These are phyloP conservation scores for Hypoxylon subgilvum DNA, from an alignment of 495 filamentous ascomycete species.

Conservation along the genomic window DNA sequence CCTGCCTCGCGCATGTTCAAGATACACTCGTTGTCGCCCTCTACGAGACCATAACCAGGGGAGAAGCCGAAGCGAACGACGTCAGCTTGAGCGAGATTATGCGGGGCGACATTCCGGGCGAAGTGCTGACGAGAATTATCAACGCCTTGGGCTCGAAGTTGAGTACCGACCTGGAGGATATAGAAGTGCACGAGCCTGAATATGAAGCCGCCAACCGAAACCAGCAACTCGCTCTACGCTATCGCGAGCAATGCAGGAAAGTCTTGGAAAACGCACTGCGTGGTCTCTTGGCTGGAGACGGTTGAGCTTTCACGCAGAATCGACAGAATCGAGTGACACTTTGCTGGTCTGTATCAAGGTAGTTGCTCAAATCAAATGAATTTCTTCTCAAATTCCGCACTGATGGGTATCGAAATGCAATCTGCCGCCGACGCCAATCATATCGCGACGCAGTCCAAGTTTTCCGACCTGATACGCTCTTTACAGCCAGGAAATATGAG, in stretches of 20 bases:
- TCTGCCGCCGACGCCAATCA: constrained; percentile 32
- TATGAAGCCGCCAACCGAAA: constrained; percentile 46
- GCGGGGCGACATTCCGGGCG: constrained; percentile 26
- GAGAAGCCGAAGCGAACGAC: constrained; percentile 9
- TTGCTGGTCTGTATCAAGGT: not conserved
- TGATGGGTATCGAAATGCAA: constrained; percentile 40
- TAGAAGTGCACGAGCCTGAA: constrained; percentile 39
- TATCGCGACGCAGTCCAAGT: constrained; percentile 6
- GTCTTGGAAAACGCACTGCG: constrained; percentile 45
- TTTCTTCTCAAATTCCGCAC: constrained; percentile 33
- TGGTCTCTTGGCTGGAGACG: constrained; percentile 27
- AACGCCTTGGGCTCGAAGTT: constrained; percentile 36
- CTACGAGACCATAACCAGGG: constrained; percentile 36
- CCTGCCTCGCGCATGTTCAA: constrained; percentile 50
- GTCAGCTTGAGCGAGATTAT: constrained; percentile 32
- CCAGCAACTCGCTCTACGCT: constrained; percentile 49
- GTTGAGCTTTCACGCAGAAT: constrained; percentile 10
- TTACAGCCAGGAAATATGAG: not conserved
- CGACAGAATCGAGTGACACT: too few species aligned
- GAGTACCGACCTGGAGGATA: constrained; percentile 42
- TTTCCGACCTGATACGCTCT: constrained; percentile 1
- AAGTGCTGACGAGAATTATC: constrained; percentile 29
- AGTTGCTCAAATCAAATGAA: constrained; percentile 24
- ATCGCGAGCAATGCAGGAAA: constrained; percentile 49
- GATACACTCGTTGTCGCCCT: constrained; percentile 47